Base-by-base conservation (phyloP, 2,329 filamentous ascomycete genomes). In the Aspergillus sp. region DNA sequence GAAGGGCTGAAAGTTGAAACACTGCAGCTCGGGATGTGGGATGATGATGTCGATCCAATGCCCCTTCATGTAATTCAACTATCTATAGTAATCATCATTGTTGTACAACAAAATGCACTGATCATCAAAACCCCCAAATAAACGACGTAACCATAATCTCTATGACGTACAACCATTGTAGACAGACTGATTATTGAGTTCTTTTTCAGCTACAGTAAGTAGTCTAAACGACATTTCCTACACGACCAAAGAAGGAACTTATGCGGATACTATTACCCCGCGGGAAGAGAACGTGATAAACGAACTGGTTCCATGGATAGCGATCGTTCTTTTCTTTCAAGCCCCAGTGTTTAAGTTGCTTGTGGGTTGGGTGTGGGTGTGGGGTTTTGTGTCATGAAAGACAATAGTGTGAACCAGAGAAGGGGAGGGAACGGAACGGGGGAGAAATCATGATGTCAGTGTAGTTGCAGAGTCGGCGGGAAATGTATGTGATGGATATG, bases 361-460 rank as follows among this genome's bases (percentile, higher is more conserved):
- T 15, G 47, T 32, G 32, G 32, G 12, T 32, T 2, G 25, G 25
- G 25, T 30, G 28, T 30, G 10, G 28, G 30, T 32, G 10, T 28
- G 25, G 25, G 25, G 6, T 28, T 6, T 28, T 28, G 10, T 57
- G 56, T 58, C 48, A 54, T 58, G 41, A 43, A 51, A 53, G 38
- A 13, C 19, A 30, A 47, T 41, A 30, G 21, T 25, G 13, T 4
- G n/a, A 38, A 45, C 55, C 55, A 30, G 17, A 28, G 30, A 13
- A 9, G n/a, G 5, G 38, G 9, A 30, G 10, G 21, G 6, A 30
- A 28, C 28, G 57, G 52, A 57, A 51, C 52, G 12, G 62, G 54
- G 13, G 25, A 0, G 25, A 0, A 52, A 63, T 57, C 62, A 64
- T 64, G 48, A 64, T 63, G 60, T 64, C 55, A 63, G 21, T 21